Percentiles rank a stretch among this genome's conserved stretches.
Conservation (phyloP, 495 filamentous ascomycete genomes). For the Penicillium nucicola region DNA sequence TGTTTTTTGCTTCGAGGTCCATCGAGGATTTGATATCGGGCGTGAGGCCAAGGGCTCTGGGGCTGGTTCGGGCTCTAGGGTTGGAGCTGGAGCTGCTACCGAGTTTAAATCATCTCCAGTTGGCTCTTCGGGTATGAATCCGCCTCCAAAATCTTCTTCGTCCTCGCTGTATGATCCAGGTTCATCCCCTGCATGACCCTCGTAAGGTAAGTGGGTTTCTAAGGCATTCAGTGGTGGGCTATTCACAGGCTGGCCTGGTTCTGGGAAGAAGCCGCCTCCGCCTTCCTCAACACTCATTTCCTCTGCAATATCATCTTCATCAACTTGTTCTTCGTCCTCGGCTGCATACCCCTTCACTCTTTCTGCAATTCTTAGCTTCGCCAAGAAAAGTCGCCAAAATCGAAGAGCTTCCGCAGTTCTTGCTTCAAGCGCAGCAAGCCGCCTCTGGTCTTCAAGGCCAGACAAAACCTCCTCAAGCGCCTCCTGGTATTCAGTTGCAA, state of each 20-base stretch:
- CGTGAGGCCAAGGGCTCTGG: not conserved
- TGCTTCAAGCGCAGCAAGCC: constrained; percentile 53
- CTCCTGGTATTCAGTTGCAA: constrained; percentile 66
- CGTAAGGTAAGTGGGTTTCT: not conserved
- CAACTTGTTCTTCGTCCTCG: constrained; percentile 43
- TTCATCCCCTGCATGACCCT: not conserved
- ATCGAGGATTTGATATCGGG: not conserved
- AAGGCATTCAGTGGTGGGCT: constrained; percentile 7
- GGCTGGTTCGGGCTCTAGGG: not conserved
- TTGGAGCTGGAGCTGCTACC: not conserved
- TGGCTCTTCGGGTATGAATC: constrained; percentile 24
- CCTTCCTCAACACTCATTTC: constrained; percentile 18
- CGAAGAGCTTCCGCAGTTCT: constrained; percentile 56
- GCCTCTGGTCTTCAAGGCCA: constrained; percentile 60
- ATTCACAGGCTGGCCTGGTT: constrained; percentile 33
- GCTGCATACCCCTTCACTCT: constrained; percentile 63
- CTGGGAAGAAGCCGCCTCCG: constrained; percentile 45
- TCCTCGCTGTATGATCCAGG: not conserved
- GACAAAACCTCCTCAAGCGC: constrained; percentile 65
- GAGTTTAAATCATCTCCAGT: not conserved
- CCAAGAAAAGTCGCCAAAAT: constrained; percentile 74
- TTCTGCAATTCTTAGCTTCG: constrained; percentile 73
- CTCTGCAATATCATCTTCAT: constrained; percentile 13
- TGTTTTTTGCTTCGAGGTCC: not conserved
- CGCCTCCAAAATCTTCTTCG: constrained; percentile 6